Conservation (phyloP, 164 flowering plant genomes). For the Nelumbo lutea region DNA sequence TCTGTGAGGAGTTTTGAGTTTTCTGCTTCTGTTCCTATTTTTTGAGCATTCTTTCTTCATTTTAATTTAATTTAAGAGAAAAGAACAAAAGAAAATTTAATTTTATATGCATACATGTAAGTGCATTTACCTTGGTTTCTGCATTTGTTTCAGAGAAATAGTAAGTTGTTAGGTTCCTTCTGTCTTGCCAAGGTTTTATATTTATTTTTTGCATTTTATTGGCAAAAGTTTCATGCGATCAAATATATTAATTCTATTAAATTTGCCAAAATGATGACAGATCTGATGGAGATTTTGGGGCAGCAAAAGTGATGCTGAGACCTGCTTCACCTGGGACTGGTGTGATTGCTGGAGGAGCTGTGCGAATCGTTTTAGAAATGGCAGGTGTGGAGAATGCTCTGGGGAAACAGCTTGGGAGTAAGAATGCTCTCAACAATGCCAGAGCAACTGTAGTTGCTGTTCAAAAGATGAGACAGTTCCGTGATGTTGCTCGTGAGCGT, state of each 20-base stretch:
- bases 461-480: conserved; percentile 71
- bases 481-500: conserved; percentile 74
- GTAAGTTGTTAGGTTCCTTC: too few species aligned
- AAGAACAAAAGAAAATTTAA: not conserved
- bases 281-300: conserved; percentile 83
- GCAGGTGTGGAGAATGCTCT: conserved; percentile 96
- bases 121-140: too few species aligned
- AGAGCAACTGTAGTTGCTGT: conserved; percentile 85
- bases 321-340: conserved; percentile 99
- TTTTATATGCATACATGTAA: too few species aligned
- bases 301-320: conserved; percentile 96
- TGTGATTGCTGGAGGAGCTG: conserved; percentile 96
- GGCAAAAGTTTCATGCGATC: too few species aligned
- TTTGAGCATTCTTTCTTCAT: too few species aligned
- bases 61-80: too few species aligned
- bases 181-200: too few species aligned
- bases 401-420: conserved; percentile 90
- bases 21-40: too few species aligned
- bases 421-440: conserved; percentile 93
- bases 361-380: conserved; percentile 84
- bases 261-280: conserved; percentile 29
- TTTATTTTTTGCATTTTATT: not conserved
- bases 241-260: not conserved
- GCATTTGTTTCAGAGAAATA: too few species aligned
- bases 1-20: too few species aligned